A percentile compares a stretch with the other conserved stretches of the same genome.
phyloP scores from a whole-genome alignment of 2,329 filamentous ascomycete species.

The Aspergillus viridinutans region DNA sequence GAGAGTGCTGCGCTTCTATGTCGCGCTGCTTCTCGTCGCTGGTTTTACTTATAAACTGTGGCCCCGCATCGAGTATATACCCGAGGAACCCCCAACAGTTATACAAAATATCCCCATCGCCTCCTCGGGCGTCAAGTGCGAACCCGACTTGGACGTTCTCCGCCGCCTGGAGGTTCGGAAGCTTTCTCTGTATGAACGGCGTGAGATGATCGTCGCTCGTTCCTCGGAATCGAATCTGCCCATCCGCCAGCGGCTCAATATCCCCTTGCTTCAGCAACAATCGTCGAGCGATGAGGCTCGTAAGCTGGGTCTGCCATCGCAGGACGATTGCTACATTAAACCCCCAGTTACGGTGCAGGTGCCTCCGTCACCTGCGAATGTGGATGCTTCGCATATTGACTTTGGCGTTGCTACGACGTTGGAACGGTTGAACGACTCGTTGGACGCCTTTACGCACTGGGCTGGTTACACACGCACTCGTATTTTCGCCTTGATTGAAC shows the following conservation, averaged over 20 bases:
- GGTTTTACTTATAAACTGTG: slow-evolving; percentile 25
- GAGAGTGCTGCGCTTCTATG: slow-evolving; percentile 26
- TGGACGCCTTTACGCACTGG: slow-evolving; percentile 55
- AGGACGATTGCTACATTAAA: slow-evolving; percentile 37
- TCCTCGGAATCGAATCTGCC: slow-evolving; percentile 20
- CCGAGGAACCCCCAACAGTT: slow-evolving; percentile 6
- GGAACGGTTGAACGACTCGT: slow-evolving; percentile 48
- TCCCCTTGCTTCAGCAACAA: slow-evolving; percentile 21
- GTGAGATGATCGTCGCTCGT: slow-evolving; percentile 24
- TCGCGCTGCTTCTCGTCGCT: slow-evolving; percentile 21
- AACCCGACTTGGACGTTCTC: slow-evolving; percentile 24
- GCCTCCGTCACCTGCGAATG: slow-evolving; percentile 39
- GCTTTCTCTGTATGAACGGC: slow-evolving; percentile 27
- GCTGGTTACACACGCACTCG: slow-evolving; percentile 49
- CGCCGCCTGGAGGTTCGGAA: slow-evolving; percentile 22
- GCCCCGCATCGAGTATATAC: slow-evolving; percentile 17
- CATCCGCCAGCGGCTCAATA: slow-evolving; percentile 23
- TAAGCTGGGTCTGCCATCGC: slow-evolving; percentile 10
- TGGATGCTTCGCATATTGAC: slow-evolving; percentile 49
- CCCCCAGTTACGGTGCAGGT: slow-evolving; percentile 48
- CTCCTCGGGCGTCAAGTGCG: slow-evolving; percentile 22
- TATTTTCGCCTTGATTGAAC: slow-evolving; percentile 52
- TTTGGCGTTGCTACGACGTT: slow-evolving; percentile 57
- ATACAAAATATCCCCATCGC: slow-evolving; percentile 29
- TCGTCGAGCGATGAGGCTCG: background rate